Base-by-base conservation (phyloP, 192 early-diverging fungal species). In the Gryganskiella cystojenkinii region DNA sequence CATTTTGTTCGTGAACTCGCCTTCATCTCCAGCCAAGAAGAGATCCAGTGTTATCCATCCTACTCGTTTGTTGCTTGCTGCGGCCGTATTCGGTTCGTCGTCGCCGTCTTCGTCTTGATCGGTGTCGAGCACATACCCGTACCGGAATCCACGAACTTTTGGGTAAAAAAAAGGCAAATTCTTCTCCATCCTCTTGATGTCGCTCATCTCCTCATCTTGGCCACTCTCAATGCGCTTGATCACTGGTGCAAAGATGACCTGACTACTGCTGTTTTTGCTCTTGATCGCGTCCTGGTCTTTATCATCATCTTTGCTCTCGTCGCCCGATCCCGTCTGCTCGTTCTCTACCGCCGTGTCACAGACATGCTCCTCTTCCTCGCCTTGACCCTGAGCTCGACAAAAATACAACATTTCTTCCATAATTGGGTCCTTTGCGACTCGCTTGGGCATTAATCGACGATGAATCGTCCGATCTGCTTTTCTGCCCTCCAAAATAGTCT, bases 101-200 rank as follows among this genome's bases (percentile, higher is more conserved):
- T 40, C 17, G 1, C 30, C 30, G 8, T 61, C 30, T 22, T 47
- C 60, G 4, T 10, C 27, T 17, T 50, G n/a, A 5, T 19, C 67
- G 3, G 13, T 60, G 22, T 78, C 74, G 31, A 55, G 14, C 2
- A 25, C n/a, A 30, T 62, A 78, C 9, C 74, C 74, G 25, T 78
- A 78, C 4, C 74, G 61, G 42, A 78, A 69, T n/a, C 66, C 74
- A 44, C 74, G 64, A 11, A 82, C 82, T 67, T 85, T 85, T 69
- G 84, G 84, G 50, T 85, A 85, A 43, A 82, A 85, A 37, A 81
- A 85, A 3, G 84, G 84, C 19, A 85, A 43, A 2, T 3, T 31
- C 5, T n/a, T 22, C 25, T 28, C 52, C 59, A 67, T 27, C 20
- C 43, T 49, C 40, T 56, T 20, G 24, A 67, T 67, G 20, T 62